Conservation (phyloP, 371 early-diverging fungal species). For the Phascolomyces articulosus region DNA sequence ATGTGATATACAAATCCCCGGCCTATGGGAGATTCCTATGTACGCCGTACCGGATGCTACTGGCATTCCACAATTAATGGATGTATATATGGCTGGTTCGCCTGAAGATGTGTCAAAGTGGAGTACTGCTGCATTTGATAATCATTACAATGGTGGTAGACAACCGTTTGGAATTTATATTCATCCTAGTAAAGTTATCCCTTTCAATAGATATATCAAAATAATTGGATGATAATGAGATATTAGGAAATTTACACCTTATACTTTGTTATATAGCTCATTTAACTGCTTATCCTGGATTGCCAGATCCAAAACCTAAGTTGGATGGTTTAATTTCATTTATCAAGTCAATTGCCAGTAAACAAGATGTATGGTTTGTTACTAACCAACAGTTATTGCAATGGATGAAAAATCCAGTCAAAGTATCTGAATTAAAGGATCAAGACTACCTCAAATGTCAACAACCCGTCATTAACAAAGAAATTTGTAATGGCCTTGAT, state of each 20-base stretch:
- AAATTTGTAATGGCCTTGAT: constrained; percentile 77
- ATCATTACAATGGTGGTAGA: constrained; percentile 62
- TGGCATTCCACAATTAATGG: constrained; percentile 62
- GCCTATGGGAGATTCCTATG: constrained; percentile 80
- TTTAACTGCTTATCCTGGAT: constrained; percentile 43
- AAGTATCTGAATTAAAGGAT: constrained; percentile 53
- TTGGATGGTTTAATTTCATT: constrained; percentile 41
- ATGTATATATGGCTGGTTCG: constrained; percentile 59
- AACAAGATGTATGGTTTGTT: constrained; percentile 66
- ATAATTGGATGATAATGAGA: neutral
- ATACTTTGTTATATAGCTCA: constrained; percentile 35
- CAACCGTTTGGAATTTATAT: constrained; percentile 74
- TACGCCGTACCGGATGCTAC: constrained; percentile 42
- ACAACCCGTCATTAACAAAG: constrained; percentile 56
- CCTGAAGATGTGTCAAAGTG: constrained; percentile 46
- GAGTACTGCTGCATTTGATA: constrained; percentile 52
- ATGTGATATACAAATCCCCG: constrained; percentile 58
- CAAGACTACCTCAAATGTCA: constrained; percentile 63
- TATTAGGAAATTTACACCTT: neutral
- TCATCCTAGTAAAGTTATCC: constrained; percentile 52
- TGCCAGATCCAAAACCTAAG: constrained; percentile 37
- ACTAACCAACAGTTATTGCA: constrained; percentile 65
- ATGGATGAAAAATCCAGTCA: constrained; percentile 72
- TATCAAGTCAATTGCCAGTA: constrained; percentile 40
- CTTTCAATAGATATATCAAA: neutral